Evolutionary conservation across 768 basidiomycete species (phyloP).

Genomic region (Suillus paluster): DNA sequence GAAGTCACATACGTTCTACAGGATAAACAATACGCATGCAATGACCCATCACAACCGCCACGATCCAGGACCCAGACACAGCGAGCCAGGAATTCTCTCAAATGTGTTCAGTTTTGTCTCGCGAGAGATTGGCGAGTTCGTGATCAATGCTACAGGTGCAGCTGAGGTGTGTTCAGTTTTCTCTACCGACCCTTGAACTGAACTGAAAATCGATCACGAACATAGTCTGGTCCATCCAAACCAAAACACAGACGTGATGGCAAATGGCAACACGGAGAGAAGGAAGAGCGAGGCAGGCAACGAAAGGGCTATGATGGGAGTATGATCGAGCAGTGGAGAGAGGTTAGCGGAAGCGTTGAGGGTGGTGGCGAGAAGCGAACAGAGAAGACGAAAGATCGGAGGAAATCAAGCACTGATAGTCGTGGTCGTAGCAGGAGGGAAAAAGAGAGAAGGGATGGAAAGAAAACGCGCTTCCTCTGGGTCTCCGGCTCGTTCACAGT

Average conservation of each 20-base stretch:
- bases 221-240: slow-evolving; percentile 15
- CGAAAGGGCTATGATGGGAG: slow-evolving; percentile 1
- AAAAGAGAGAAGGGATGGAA: slow-evolving; percentile 13
- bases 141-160: slow-evolving; percentile 60
- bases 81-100: too few relatives aligned
- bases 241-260: neutral
- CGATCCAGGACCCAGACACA: too few relatives aligned
- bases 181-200: neutral
- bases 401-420: neutral
- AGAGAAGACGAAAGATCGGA: neutral
- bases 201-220: slow-evolving; percentile 19
- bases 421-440: slow-evolving; percentile 14
- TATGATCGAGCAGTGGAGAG: slow-evolving; percentile 4
- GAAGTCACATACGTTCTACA: too few relatives aligned
- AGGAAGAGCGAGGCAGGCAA: neutral
- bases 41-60: too few relatives aligned
- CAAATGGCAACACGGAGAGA: neutral
- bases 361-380: neutral
- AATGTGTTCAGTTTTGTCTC: slow-evolving; percentile 52
- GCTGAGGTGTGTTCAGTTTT: neutral
- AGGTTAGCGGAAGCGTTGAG: neutral
- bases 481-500: neutral
- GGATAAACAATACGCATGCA: too few relatives aligned
- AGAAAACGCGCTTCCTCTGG: slow-evolving; percentile 7
- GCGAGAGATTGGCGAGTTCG: slow-evolving; percentile 72